phyloP scores from a whole-genome alignment of 129 eudicot species.

The Flaveria bidentis region DNA sequence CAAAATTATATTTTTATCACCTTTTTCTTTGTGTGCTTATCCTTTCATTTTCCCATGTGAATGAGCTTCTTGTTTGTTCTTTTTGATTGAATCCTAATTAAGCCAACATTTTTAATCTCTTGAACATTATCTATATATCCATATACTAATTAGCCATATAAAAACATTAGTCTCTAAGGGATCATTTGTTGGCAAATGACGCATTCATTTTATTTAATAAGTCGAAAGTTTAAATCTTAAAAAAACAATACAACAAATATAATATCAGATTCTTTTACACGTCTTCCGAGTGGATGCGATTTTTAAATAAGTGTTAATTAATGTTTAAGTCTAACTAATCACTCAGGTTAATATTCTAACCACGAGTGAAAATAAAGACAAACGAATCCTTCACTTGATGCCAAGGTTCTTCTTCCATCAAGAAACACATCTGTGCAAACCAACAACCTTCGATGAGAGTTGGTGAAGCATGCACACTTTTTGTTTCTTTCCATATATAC shows the following conservation, averaged over 20 bases:
- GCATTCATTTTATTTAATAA: too few relatives aligned
- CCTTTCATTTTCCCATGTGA: too few relatives aligned
- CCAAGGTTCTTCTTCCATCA: constrained; percentile 34
- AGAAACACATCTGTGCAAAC: constrained; percentile 23
- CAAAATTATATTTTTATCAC: too few relatives aligned
- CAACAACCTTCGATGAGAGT: constrained; percentile 22
- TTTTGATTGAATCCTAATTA: too few relatives aligned
- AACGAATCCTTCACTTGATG: constrained; percentile 31
- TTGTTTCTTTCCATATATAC: constrained; percentile 19
- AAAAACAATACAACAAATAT: neutral
- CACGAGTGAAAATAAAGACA: constrained; percentile 13
- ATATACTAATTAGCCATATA: too few relatives aligned
- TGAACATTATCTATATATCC: too few relatives aligned
- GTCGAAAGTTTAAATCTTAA: too few relatives aligned
- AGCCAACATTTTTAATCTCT: too few relatives aligned
- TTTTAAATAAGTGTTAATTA: neutral
- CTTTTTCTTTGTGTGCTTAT: too few relatives aligned
- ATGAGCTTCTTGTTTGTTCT: too few relatives aligned
- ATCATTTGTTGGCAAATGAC: too few relatives aligned
- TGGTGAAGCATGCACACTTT: constrained; percentile 21
- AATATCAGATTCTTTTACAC: constrained; percentile 3
- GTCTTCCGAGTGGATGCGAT: neutral
- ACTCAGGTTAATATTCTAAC: neutral
- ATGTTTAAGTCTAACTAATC: constrained; percentile 1
- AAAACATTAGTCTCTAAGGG: too few relatives aligned